Evolutionary conservation across 768 basidiomycete genomes (phyloP), one percentile per base, ranked within the genome.

Genomic region (Exsudoporus frostii): DNA sequence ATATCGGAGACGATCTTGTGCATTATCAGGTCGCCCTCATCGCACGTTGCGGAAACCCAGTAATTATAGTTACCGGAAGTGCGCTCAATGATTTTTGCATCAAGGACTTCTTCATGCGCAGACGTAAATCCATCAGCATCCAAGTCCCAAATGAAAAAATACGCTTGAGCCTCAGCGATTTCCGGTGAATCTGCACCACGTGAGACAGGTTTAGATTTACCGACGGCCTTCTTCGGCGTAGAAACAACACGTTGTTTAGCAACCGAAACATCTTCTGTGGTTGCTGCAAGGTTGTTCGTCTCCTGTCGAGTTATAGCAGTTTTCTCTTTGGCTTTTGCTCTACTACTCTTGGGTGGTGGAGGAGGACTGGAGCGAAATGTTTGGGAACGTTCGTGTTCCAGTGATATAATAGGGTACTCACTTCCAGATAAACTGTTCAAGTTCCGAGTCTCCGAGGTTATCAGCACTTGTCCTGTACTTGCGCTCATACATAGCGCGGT

Each of bases 401-500:
- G 29, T 1, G 1, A 22, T 14, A 41, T 36, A 32, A 32, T 22
- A n/a, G 45, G n/a, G 19, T 22, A 80, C 88, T 70, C 61, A 93
- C 90, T 79, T 79, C 81, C 86, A 89, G 20, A 89, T 82, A 64
- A 98, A 91, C 63, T 90, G 82, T 30, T 86, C 81, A 33, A 98
- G 74, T 30, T 89, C 84, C 1, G 76, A 71, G 61, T 92, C 88
- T 29, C 68, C 70, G 17, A 86, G 79, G 54, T 76, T 80, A 50
- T 90, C 86, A 11, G 90, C 89, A 60, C 81, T 83, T 46, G 61
- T 75, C 61, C 78, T 85, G 75, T 88, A 87, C 74, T 94, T 95
- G 72, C 94, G 83, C 67, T 99, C 97, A 70, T 88, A 98, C 85
- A 98, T 93, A 53, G 96, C 96, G 27, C 91, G 85, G 62, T 96